These are phyloP conservation scores for Pseudopyricularia javanii DNA, from an alignment of 2,329 filamentous ascomycete genomes.

Conservation along the genomic window DNA sequence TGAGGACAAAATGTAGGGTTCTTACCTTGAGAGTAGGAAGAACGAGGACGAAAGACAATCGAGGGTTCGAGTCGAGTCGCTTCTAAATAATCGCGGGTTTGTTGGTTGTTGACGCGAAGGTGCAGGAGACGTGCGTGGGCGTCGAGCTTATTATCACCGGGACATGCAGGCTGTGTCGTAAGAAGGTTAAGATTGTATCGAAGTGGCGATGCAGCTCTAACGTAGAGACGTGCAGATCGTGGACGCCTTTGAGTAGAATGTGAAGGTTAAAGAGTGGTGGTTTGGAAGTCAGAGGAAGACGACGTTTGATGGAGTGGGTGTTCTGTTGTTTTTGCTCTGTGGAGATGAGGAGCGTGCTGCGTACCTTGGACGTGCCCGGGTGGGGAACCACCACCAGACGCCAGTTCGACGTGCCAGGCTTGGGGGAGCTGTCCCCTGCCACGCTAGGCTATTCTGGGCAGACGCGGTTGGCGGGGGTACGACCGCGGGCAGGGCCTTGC, in stretches of 20 bases:
- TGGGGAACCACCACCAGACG: slow-evolving; percentile 1
- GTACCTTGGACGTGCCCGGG: slow-evolving; percentile 1
- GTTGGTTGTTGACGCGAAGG: neutral
- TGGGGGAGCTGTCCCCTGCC: neutral
- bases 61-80: neutral
- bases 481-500: too few species aligned
- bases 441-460: neutral
- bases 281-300: neutral
- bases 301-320: slow-evolving; percentile 2
- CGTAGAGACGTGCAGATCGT: neutral
- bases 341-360: neutral
- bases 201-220: neutral
- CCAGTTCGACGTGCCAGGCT: slow-evolving; percentile 3
- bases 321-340: slow-evolving; percentile 3
- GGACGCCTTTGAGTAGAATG: neutral
- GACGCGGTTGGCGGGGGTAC: slow-evolving; percentile 2
- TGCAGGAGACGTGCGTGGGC: neutral
- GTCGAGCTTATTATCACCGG: neutral
- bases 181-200: neutral
- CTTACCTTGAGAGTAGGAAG: neutral
- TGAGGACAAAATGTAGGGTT: too few species aligned
- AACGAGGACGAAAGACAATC: neutral
- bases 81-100: neutral
- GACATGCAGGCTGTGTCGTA: neutral
- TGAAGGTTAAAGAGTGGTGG: neutral